These are phyloP conservation scores for Komagataella ulmi DNA, from an alignment of 805 yeast genomes.

Conservation along the genomic window DNA sequence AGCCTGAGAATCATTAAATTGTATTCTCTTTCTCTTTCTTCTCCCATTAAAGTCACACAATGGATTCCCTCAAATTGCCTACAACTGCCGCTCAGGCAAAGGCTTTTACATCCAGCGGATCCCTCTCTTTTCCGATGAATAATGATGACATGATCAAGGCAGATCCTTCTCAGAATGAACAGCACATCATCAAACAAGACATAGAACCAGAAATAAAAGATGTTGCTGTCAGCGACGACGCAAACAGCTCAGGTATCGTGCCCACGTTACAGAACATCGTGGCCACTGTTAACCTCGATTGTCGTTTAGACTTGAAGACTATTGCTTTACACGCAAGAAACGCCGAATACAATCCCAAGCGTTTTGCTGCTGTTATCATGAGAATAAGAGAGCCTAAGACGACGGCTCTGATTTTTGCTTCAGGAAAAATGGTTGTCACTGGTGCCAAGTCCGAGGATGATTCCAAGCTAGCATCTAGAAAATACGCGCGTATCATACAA, in stretches of 20 bases:
- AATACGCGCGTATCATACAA: constrained; percentile 95
- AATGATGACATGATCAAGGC: constrained; percentile 7
- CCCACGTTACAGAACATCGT: constrained; percentile 94
- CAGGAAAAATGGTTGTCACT: constrained; percentile 98
- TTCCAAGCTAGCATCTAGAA: constrained; percentile 94
- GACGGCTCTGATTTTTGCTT: constrained; percentile 93
- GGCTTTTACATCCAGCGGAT: constrained; percentile 54
- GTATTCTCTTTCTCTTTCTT: not conserved
- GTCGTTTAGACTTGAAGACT: constrained; percentile 90
- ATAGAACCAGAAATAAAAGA: constrained; percentile 12
- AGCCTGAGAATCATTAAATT: not conserved
- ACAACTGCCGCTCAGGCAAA: constrained; percentile 69
- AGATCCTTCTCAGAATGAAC: constrained; percentile 3
- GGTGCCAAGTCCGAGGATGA: constrained; percentile 99
- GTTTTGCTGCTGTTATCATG: constrained; percentile 99
- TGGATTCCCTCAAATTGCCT: constrained; percentile 68
- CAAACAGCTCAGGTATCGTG: constrained; percentile 86
- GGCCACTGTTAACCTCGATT: constrained; percentile 93
- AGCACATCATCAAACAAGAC: constrained; percentile 11
- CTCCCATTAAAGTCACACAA: constrained; percentile 9
- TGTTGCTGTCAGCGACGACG: constrained; percentile 34
- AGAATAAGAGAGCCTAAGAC: constrained; percentile 98
- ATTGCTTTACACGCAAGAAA: constrained; percentile 98
- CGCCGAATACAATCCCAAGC: constrained; percentile 96
- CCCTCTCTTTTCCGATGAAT: constrained; percentile 50